phyloP scores from a whole-genome alignment of 768 basidiomycete genomes.

The Leccinum rimulosum region DNA sequence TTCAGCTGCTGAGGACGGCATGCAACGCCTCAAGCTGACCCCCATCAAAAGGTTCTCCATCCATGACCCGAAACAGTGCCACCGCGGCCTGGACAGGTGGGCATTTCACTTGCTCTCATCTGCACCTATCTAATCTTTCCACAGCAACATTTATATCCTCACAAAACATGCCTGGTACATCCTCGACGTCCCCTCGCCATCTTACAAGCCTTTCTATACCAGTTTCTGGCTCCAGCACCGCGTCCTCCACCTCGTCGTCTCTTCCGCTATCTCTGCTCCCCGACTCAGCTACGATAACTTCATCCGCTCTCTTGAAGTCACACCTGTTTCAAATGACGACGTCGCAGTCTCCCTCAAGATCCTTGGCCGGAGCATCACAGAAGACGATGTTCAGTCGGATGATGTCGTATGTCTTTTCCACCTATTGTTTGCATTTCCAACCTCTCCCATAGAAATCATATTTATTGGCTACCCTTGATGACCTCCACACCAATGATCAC shows the following conservation, averaged over 20 bases:
- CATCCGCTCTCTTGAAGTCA: conserved; percentile 31
- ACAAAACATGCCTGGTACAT: conserved; percentile 72
- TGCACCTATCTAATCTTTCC: conserved; percentile 11
- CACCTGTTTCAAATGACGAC: conserved; percentile 31
- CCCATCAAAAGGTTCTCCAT: conserved; percentile 46
- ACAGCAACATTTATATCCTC: conserved; percentile 61
- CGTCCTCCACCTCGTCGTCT: conserved; percentile 48
- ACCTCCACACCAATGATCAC: conserved; percentile 32
- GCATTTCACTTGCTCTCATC: not conserved
- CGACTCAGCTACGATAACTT: conserved; percentile 42
- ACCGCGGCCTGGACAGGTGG: conserved; percentile 44
- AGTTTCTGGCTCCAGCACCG: conserved; percentile 51
- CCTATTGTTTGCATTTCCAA: not conserved
- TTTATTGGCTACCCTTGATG: conserved; percentile 36
- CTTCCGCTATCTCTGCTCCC: conserved; percentile 32
- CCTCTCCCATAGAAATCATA: conserved; percentile 41
- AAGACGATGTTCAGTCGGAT: conserved; percentile 43
- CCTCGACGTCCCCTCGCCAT: conserved; percentile 45
- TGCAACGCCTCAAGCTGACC: conserved; percentile 39
- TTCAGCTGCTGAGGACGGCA: conserved; percentile 5
- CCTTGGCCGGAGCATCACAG: conserved; percentile 42
- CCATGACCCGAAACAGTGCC: conserved; percentile 36
- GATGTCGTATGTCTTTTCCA: conserved; percentile 41
- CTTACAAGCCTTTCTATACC: conserved; percentile 45
- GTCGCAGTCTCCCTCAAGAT: conserved; percentile 33